Evolutionary conservation across 2,329 filamentous ascomycete species (phyloP).

Genomic region (Trichoderma koningii): DNA sequence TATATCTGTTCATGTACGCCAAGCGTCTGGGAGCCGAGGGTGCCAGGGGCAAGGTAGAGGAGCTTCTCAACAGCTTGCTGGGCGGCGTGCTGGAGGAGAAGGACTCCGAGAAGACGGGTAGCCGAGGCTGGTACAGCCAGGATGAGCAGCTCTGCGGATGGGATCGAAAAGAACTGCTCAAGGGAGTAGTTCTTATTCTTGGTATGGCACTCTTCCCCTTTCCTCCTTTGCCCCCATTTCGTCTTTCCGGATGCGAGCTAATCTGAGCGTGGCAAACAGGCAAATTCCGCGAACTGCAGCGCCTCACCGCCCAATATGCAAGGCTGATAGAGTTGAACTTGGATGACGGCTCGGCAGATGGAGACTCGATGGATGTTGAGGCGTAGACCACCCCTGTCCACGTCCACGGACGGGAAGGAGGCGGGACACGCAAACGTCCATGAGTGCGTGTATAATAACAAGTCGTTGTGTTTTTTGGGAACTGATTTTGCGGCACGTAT

Average conservation of each 20-base stretch:
- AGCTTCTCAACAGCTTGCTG: slow-evolving; percentile 79
- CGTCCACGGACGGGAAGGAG: too few species aligned
- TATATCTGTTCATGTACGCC: slow-evolving; percentile 98
- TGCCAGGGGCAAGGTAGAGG: slow-evolving; percentile 84
- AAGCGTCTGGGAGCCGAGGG: slow-evolving; percentile 93
- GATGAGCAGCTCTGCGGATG: slow-evolving; percentile 81
- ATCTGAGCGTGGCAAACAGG: slow-evolving; percentile 54
- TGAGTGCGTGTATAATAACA: too few species aligned
- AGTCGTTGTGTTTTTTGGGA: too few species aligned
- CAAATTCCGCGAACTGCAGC: slow-evolving; percentile 92
- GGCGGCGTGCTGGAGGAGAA: slow-evolving; percentile 68
- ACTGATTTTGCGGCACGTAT: slow-evolving; percentile 12
- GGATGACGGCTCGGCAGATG: slow-evolving; percentile 49
- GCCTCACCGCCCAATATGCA: slow-evolving; percentile 93
- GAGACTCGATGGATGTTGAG: slow-evolving; percentile 49
- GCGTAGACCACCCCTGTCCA: slow-evolving; percentile 30
- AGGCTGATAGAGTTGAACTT: slow-evolving; percentile 69
- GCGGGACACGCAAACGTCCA: too few species aligned
- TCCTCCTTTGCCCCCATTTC: background rate
- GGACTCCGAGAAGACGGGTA: slow-evolving; percentile 45
- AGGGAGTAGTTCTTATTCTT: slow-evolving; percentile 87
- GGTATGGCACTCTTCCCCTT: slow-evolving; percentile 58
- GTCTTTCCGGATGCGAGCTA: slow-evolving; percentile 33
- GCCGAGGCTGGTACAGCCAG: slow-evolving; percentile 29
- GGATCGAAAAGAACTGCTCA: slow-evolving; percentile 83